Conservation (phyloP, 352 stramenopile genomes). For the Phytophthora pini region DNA sequence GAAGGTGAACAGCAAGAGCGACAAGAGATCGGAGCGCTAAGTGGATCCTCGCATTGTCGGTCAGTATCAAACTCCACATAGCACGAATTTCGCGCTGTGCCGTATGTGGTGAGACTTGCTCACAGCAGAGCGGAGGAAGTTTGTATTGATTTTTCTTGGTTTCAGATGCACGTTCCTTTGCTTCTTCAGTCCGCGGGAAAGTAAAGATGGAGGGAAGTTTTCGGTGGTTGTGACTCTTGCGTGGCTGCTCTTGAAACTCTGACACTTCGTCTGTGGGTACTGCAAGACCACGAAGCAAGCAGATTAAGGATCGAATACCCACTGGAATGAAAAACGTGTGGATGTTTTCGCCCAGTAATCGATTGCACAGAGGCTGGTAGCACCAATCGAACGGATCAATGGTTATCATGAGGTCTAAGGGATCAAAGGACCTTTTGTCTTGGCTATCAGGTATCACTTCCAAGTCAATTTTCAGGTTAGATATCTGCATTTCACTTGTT, state of each 20-base stretch:
- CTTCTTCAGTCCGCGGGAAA: slow-evolving; percentile 23
- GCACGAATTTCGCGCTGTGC: slow-evolving; percentile 9
- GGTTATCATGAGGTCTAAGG: slow-evolving; percentile 45
- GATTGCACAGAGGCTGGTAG: slow-evolving; percentile 39
- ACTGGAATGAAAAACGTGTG: slow-evolving; percentile 49
- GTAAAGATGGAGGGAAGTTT: slow-evolving; percentile 52
- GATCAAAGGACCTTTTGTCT: slow-evolving; percentile 25
- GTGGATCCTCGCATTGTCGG: slow-evolving; percentile 31
- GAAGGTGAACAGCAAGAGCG: slow-evolving; percentile 41
- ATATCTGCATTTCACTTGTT: background rate
- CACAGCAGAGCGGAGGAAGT: slow-evolving; percentile 13
- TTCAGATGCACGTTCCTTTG: slow-evolving; percentile 1
- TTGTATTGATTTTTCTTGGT: background rate
- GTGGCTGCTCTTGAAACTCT: slow-evolving; percentile 38
- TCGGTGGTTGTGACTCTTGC: slow-evolving; percentile 3
- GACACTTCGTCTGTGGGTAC: slow-evolving; percentile 60
- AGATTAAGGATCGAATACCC: slow-evolving; percentile 43
- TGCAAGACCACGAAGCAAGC: slow-evolving; percentile 37
- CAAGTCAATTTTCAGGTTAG: background rate
- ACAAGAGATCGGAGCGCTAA: slow-evolving; percentile 47
- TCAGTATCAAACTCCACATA: slow-evolving; percentile 26
- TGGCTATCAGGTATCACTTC: background rate
- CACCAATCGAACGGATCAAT: slow-evolving; percentile 76
- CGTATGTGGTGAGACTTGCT: background rate
- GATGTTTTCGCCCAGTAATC: slow-evolving; percentile 26